A percentile compares a stretch with the other conserved stretches of the same genome.
phyloP scores from a whole-genome alignment of 257 asterid species.

The Lycium ferocissimum region DNA sequence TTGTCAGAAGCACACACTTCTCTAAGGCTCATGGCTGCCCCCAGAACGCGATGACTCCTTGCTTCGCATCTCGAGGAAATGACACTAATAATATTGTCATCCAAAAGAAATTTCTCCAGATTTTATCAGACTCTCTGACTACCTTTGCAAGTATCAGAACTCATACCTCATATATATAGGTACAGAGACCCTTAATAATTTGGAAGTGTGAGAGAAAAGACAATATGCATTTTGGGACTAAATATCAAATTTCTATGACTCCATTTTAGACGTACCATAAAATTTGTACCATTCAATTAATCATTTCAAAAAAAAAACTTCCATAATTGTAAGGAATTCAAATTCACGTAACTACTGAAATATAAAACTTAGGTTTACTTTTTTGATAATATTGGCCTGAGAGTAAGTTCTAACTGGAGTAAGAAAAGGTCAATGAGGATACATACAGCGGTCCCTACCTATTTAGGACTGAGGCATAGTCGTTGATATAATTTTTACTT shows the following conservation, averaged over 20 bases:
- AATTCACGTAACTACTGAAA: constrained; percentile 20
- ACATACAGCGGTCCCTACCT: not conserved
- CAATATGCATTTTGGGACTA: not conserved
- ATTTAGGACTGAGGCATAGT: not conserved
- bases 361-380: not conserved
- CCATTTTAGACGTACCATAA: not conserved
- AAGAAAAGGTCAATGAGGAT: not conserved
- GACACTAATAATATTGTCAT: not conserved
- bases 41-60: not conserved
- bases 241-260: not conserved
- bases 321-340: not conserved
- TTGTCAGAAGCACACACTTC: not conserved
- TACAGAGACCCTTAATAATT: not conserved
- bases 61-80: not conserved
- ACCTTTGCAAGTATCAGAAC: not conserved
- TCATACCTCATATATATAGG: constrained; percentile 7
- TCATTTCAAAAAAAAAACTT: not conserved
- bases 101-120: constrained; percentile 21
- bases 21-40: not conserved
- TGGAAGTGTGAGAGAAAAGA: not conserved
- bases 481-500: constrained; percentile 12
- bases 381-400: not conserved
- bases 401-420: not conserved
- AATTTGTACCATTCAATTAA: not conserved
- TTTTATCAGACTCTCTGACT: not conserved